phyloP scores from a whole-genome alignment of 305 asterid genomes.

The Plantago coronopus region DNA sequence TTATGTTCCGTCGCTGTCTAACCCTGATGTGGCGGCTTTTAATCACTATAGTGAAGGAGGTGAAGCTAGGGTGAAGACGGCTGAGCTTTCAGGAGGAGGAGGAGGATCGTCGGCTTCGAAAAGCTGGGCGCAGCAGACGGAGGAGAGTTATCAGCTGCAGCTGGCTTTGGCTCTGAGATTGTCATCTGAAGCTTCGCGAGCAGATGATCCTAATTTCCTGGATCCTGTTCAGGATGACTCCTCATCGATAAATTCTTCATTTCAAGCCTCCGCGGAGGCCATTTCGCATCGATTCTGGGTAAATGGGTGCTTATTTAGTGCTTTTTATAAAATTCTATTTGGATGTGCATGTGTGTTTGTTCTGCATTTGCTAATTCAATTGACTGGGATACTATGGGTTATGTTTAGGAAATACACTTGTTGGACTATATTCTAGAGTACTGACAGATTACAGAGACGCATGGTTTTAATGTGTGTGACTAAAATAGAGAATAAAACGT shows the following conservation, averaged over 20 bases:
- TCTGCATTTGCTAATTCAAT: no score
- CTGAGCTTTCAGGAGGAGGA: constrained; percentile 43
- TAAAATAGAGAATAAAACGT: not conserved
- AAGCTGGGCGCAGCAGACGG: constrained; percentile 99
- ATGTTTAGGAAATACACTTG: not conserved
- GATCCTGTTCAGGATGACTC: constrained; percentile 69
- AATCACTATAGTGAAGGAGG: constrained; percentile 26
- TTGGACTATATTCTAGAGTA: not conserved
- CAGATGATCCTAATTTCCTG: constrained; percentile 84
- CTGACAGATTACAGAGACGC: not conserved
- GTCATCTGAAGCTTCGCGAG: constrained; percentile 79
- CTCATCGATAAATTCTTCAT: constrained; percentile 35
- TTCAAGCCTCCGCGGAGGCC: constrained; percentile 48
- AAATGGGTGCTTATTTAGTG: constrained; percentile 17
- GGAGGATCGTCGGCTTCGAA: constrained; percentile 55
- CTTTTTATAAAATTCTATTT: no score
- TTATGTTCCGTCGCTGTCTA: constrained; percentile 56
- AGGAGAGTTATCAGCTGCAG: constrained; percentile 95
- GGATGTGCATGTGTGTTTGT: no score
- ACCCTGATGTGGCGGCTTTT: constrained; percentile 36
- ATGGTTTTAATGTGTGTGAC: not conserved
- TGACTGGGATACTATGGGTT: not conserved
- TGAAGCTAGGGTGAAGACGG: constrained; percentile 47
- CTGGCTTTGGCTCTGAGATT: constrained; percentile 88
- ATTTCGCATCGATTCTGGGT: constrained; percentile 98